Evolutionary conservation across 2,329 filamentous ascomycete genomes (phyloP).

Genomic region (Botryosphaeria dothidea): DNA sequence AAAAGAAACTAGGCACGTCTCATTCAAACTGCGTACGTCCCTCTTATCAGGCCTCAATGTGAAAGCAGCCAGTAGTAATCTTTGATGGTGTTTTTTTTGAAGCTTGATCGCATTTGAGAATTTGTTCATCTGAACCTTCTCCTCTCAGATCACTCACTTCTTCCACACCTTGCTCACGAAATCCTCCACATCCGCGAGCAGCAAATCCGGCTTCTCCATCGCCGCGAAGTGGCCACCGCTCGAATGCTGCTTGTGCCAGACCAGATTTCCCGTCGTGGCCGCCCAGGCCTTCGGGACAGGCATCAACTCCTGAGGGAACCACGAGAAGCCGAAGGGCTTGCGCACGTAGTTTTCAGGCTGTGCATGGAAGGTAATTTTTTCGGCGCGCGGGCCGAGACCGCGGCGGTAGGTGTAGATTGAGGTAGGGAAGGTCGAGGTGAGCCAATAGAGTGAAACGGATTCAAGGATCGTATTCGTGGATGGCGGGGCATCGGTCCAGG

Average conservation of each 20-base stretch:
- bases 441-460: conserved; percentile 57
- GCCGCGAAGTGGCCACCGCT: conserved; percentile 58
- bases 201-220: conserved; percentile 44
- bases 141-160: too few relatives aligned
- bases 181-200: conserved; percentile 48
- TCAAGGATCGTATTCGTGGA: conserved; percentile 50
- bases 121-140: too few relatives aligned
- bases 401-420: conserved; percentile 54
- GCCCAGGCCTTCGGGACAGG: conserved; percentile 41
- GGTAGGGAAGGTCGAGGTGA: conserved; percentile 51
- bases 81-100: too few relatives aligned
- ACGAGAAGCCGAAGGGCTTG: conserved; percentile 48
- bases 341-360: conserved; percentile 20
- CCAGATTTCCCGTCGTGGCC: conserved; percentile 40
- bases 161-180: conserved; percentile 43
- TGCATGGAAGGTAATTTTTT: conserved; percentile 5
- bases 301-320: conserved; percentile 46
- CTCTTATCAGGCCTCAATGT: too few relatives aligned
- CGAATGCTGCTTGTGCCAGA: conserved; percentile 41
- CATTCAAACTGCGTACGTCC: too few relatives aligned
- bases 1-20: not conserved
- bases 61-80: too few relatives aligned
- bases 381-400: conserved; percentile 23
- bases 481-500: conserved; percentile 53
- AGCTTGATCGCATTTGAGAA: too few relatives aligned